phyloP scores from a whole-genome alignment of 208 protist genomes.

The Acanthamoeba rhysodes region DNA sequence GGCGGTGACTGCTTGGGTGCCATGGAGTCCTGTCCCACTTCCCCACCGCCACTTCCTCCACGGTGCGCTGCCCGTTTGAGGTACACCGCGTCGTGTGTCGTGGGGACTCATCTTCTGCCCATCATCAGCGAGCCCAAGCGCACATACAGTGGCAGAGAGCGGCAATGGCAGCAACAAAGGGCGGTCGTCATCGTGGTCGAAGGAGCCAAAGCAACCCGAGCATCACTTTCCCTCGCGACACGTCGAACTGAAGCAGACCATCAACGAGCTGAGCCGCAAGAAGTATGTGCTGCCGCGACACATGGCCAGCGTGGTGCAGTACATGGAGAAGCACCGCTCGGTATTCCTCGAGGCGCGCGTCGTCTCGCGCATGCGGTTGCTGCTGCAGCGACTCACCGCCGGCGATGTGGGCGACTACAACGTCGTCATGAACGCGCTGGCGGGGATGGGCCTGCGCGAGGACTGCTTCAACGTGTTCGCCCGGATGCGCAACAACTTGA shows the following conservation, averaged over 20 bases:
- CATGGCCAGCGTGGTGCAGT: slow-evolving; percentile 17
- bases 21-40: too few species aligned
- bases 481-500: neutral
- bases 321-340: slow-evolving; percentile 46
- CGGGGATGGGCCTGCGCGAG: slow-evolving; percentile 34
- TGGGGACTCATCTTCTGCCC: neutral
- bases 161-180: neutral
- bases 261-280: slow-evolving; percentile 45
- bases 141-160: neutral
- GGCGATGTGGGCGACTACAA: slow-evolving; percentile 41
- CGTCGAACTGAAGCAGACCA: slow-evolving; percentile 49
- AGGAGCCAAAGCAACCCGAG: neutral
- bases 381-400: slow-evolving; percentile 33
- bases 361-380: neutral
- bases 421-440: neutral
- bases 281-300: slow-evolving; percentile 45
- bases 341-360: slow-evolving; percentile 10
- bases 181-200: too few species aligned
- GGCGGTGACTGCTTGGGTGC: too few species aligned
- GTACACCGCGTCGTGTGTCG: neutral
- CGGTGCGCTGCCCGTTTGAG: neutral
- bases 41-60: neutral
- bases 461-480: slow-evolving; percentile 41
- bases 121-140: neutral
- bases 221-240: neutral